Percentiles rank a stretch among this genome's conserved stretches.
Conservation (phyloP, 2,329 filamentous ascomycete species). For the Chalara sp. region DNA sequence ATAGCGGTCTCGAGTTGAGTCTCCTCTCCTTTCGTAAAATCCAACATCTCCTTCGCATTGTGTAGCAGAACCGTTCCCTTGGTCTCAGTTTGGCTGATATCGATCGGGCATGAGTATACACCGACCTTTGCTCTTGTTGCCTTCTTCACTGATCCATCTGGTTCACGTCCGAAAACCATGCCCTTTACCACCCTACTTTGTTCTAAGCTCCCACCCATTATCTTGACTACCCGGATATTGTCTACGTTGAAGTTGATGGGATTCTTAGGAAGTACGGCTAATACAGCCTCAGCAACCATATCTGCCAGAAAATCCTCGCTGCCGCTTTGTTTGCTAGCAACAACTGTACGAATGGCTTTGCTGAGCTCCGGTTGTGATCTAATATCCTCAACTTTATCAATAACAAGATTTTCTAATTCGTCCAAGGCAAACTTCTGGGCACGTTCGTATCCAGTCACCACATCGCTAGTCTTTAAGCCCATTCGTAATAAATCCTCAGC, state of each 20-base stretch:
- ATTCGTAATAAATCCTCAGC: slow-evolving; percentile 93
- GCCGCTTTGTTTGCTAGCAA: slow-evolving; percentile 94
- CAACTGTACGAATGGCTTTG: slow-evolving; percentile 92
- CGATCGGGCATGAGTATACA: slow-evolving; percentile 93
- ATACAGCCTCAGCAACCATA: slow-evolving; percentile 77
- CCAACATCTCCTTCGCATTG: slow-evolving; percentile 97
- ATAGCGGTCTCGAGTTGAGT: slow-evolving; percentile 80
- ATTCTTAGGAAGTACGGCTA: slow-evolving; percentile 93
- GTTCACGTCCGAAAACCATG: slow-evolving; percentile 96
- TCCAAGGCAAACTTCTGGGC: slow-evolving; percentile 85
- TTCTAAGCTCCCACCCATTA: slow-evolving; percentile 94
- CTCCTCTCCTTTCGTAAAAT: slow-evolving; percentile 98
- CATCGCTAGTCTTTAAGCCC: slow-evolving; percentile 97
- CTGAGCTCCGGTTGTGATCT: slow-evolving; percentile 74
- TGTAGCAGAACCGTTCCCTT: slow-evolving; percentile 96
- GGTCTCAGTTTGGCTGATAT: slow-evolving; percentile 93
- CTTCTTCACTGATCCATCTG: slow-evolving; percentile 89
- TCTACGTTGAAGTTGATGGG: slow-evolving; percentile 96
- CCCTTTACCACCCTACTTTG: slow-evolving; percentile 93
- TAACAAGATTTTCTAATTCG: slow-evolving; percentile 76
- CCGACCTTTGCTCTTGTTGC: slow-evolving; percentile 89
- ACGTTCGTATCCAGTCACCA: slow-evolving; percentile 91
- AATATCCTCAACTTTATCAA: slow-evolving; percentile 86
- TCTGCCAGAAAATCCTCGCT: slow-evolving; percentile 82
- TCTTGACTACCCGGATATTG: slow-evolving; percentile 98